phyloP scores from a whole-genome alignment of 805 yeast genomes.

The Sungouiozyma ichnusensis region DNA sequence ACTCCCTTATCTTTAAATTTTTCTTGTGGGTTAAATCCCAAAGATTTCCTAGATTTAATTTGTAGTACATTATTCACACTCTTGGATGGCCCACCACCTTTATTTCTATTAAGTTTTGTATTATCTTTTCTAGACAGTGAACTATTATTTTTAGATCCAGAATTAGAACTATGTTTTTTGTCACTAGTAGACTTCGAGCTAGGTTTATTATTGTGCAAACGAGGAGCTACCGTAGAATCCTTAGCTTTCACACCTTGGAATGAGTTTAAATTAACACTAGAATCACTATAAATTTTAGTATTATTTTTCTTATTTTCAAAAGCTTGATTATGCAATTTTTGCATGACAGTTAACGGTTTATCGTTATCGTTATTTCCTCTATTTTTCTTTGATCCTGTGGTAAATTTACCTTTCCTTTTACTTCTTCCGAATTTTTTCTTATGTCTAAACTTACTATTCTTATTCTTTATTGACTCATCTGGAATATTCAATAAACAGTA shows the following conservation, averaged over 20 bases:
- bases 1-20: background rate
- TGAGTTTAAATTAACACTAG: constrained; percentile 31
- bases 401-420: constrained; percentile 25
- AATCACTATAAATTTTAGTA: constrained; percentile 33
- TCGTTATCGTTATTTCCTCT: constrained; percentile 5
- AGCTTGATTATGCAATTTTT: constrained; percentile 21
- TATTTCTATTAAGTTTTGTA: background rate
- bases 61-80: background rate
- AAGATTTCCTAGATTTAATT: background rate
- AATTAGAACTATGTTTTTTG: background rate
- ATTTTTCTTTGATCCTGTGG: constrained; percentile 6
- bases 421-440: background rate
- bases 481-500: constrained; percentile 39
- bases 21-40: background rate
- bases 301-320: constrained; percentile 22
- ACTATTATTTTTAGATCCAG: background rate
- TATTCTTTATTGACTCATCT: constrained; percentile 20
- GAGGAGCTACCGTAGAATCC: constrained; percentile 1
- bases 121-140: background rate
- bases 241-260: constrained; percentile 27
- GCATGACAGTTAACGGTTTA: constrained; percentile 18
- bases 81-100: background rate
- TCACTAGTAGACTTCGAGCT: background rate
- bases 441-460: constrained; percentile 4
- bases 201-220: background rate